Base-by-base conservation (phyloP, 352 stramenopile genomes). In the Phytopythium montanum region DNA sequence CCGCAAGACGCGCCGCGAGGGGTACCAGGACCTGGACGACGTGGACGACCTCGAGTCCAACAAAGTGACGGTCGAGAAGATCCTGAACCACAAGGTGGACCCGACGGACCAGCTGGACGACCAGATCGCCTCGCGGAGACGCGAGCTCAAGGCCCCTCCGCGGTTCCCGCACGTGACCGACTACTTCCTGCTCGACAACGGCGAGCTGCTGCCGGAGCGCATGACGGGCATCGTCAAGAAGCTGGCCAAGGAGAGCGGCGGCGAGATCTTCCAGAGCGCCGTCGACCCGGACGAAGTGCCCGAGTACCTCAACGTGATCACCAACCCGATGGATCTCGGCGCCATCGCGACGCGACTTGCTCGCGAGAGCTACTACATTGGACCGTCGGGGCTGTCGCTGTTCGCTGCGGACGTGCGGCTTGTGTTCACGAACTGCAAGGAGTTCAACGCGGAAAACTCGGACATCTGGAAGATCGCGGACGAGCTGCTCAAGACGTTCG, bases 311-410 rank as follows among this genome's bases (percentile, higher is more conserved):
- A 93, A 95, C 57, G 72, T 91, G 39, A 94, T 96, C 41, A 76
- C 70, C 13, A 96, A 95, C 62, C 87, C 87, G 19, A 94, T 96
- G 70, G 87, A 96, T 66, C 68, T 96, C n/a, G 85, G 87, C 29
- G 88, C 87, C 0, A 92, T 96, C 59, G 64, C 65, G 9, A 82
- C 77, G 5, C 71, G 87, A 34, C 57, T 95, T 54, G 76, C 70
- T 33, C 70, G 85, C 13, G 87, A 94, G 61, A 94, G 71, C 57
- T 94, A 94, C 66, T 94, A 96, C 56, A 59, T 90, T 51, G 87
- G 87, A 13, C 79, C 85, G 23, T 82, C 82, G 5, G 82, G 72
- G 0, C 48, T 80, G 3, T 85, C 81, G 21, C 66, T 96, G 23
- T 96, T 96, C 78, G 80, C 80, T 28, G 80, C 85, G 21, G 87